Evolutionary conservation across 768 basidiomycete genomes (phyloP).

Genomic region (Lactarius evosmus): DNA sequence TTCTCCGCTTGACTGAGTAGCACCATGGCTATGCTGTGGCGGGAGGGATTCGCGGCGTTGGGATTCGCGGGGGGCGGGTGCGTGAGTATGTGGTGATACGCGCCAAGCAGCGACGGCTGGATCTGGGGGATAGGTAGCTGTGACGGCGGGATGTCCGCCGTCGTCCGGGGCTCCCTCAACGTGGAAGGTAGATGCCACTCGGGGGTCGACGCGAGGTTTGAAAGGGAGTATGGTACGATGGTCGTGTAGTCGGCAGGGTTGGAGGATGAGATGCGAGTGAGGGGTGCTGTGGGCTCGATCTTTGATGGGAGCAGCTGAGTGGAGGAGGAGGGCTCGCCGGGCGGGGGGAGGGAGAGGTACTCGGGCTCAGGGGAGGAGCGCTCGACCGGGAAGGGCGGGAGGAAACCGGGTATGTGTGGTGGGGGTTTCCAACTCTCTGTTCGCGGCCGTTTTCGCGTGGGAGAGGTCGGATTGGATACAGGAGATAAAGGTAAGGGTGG

Average conservation of each 20-base stretch:
- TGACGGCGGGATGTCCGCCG: constrained; percentile 25
- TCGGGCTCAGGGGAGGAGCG: constrained; percentile 33
- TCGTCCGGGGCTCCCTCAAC: constrained; percentile 19
- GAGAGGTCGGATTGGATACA: constrained; percentile 57
- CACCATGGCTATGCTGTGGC: constrained; percentile 75
- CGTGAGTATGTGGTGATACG: constrained; percentile 76
- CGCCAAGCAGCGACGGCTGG: constrained; percentile 61
- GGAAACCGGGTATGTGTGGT: constrained; percentile 58
- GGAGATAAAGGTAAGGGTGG: constrained; percentile 53
- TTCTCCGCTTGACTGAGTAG: constrained; percentile 57
- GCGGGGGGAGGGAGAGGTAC: constrained; percentile 38
- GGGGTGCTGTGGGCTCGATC: constrained; percentile 37
- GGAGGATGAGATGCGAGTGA: constrained; percentile 42
- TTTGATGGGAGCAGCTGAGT: constrained; percentile 38
- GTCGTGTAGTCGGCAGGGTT: constrained; percentile 65
- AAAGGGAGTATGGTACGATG: constrained; percentile 71
- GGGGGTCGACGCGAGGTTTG: constrained; percentile 59
- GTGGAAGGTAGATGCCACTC: constrained; percentile 63
- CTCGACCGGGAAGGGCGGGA: constrained; percentile 62
- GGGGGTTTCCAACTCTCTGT: constrained; percentile 58
- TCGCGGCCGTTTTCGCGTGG: constrained; percentile 55
- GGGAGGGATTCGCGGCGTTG: constrained; percentile 52
- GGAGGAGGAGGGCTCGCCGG: constrained; percentile 36
- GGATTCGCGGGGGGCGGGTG: constrained; percentile 55
- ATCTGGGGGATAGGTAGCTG: constrained; percentile 51